Evolutionary conservation across 2,329 filamentous ascomycete genomes (phyloP).

Genomic region (Trichoderma gracile): DNA sequence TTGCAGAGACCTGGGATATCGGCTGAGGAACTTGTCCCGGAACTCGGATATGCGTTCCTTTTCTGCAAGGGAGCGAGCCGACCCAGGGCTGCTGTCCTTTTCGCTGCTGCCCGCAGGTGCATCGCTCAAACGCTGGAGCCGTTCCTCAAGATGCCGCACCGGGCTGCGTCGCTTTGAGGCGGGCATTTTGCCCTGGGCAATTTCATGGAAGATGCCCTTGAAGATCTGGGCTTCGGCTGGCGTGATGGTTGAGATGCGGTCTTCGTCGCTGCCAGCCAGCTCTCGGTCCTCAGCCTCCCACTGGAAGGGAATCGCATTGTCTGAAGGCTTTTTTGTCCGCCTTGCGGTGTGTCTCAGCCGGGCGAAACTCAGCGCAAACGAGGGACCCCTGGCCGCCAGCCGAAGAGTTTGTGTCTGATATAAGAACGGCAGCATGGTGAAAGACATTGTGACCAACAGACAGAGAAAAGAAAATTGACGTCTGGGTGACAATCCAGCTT

Average conservation of each 20-base stretch:
- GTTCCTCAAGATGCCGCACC: background rate
- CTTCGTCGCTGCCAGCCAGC: conserved; percentile 27
- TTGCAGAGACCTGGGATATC: conserved; percentile 44
- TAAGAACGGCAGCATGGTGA: conserved; percentile 64
- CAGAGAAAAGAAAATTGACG: background rate
- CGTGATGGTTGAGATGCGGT: conserved; percentile 54
- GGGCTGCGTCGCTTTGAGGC: conserved; percentile 31
- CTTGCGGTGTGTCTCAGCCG: conserved; percentile 30
- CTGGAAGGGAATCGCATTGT: conserved; percentile 56
- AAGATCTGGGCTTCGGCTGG: conserved; percentile 60
- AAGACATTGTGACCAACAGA: conserved; percentile 42
- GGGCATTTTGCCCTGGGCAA: conserved; percentile 41
- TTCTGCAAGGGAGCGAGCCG: conserved; percentile 38
- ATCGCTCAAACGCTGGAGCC: conserved; percentile 9
- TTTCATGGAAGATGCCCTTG: conserved; percentile 55
- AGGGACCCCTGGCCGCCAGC: conserved; percentile 34
- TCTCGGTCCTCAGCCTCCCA: conserved; percentile 38
- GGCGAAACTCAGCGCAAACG: conserved; percentile 30
- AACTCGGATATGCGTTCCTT: conserved; percentile 38
- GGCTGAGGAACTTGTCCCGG: conserved; percentile 40
- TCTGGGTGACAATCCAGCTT: background rate
- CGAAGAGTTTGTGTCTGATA: conserved; percentile 67
- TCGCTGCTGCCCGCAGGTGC: background rate
- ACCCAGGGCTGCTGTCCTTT: background rate
- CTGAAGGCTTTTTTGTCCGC: conserved; percentile 27